Evolutionary conservation across 2,329 filamentous ascomycete species (phyloP).

Genomic region (Colletotrichum limetticola): DNA sequence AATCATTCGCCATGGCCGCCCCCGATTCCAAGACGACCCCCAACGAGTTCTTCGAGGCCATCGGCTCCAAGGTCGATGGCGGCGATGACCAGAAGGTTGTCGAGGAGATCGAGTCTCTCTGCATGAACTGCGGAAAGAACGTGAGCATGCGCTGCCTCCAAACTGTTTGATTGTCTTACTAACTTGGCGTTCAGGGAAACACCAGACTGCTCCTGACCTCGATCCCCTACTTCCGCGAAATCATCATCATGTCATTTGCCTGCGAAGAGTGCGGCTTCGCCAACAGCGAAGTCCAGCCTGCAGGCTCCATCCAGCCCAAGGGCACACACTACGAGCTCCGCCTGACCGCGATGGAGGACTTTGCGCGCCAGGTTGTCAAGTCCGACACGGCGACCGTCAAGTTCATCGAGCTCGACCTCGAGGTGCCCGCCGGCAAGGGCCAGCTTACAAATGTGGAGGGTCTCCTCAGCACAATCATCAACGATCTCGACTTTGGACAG

Average conservation of each 20-base stretch:
- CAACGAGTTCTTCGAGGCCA: slow-evolving; percentile 69
- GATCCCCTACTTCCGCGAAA: slow-evolving; percentile 97
- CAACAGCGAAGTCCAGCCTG: slow-evolving; percentile 94
- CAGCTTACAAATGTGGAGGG: slow-evolving; percentile 96
- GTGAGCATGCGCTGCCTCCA: slow-evolving; percentile 55
- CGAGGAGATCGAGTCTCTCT: slow-evolving; percentile 80
- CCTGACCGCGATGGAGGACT: slow-evolving; percentile 77
- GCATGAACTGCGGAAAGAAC: slow-evolving; percentile 88
- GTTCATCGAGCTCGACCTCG: slow-evolving; percentile 91
- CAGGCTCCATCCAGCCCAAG: slow-evolving; percentile 90
- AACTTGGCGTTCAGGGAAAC: slow-evolving; percentile 67
- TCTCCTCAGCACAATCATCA: slow-evolving; percentile 79
- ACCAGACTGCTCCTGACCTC: slow-evolving; percentile 89
- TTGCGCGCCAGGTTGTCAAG: slow-evolving; percentile 90
- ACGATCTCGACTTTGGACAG: slow-evolving; percentile 85
- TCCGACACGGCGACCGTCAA: slow-evolving; percentile 87
- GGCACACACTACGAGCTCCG: slow-evolving; percentile 87
- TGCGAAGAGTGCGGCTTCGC: slow-evolving; percentile 90
- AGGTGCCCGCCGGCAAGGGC: slow-evolving; percentile 90
- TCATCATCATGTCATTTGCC: slow-evolving; percentile 96
- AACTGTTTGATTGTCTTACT: slow-evolving; percentile 26
- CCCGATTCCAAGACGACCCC: slow-evolving; percentile 51
- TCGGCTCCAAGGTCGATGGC: slow-evolving; percentile 68
- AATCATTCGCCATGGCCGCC: slow-evolving; percentile 52
- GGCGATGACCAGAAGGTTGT: slow-evolving; percentile 66